Evolutionary conservation across 2,329 filamentous ascomycete species (phyloP), one percentile per base, ranked within the genome.

Genomic region (Penicillium carneum): DNA sequence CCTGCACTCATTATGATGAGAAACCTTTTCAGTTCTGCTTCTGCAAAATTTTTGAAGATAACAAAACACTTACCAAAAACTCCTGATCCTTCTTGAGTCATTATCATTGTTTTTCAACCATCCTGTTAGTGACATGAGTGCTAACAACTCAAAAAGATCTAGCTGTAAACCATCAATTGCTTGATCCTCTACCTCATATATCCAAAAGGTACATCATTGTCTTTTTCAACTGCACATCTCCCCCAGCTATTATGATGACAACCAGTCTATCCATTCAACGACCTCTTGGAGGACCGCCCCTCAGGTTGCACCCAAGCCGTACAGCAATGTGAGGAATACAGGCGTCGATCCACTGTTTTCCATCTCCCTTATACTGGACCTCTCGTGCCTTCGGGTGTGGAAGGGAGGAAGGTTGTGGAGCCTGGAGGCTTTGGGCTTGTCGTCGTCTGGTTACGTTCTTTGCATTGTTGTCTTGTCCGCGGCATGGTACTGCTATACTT

Each of bases 251-350:
- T 69, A 84, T 81, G 84, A 86, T 84, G 84, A 84, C 82, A 84
- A 80, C 81, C 76, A 85, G 84, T 85, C 82, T 83, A 86, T 86
- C 84, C 84, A 86, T 86, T 86, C 84, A 84, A 86, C 76, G 83
- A 86, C 78, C 78, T 77, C 73, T 68, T 63, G 56, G 73, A 73
- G 72, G 75, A 76, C 75, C 76, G 70, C 76, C 76, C 72, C 70
- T 77, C 72, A 72, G 66, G 72, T 71, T 61, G 68, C 64, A 69
- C 65, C 54, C 48, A 54, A 42, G 67, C 61, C 62, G 54, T 41
- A 48, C 62, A 64, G 60, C 65, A 63, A 57, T 61, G 51, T 50
- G 53, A 62, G 56, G 46, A 57, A 57, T 64, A 61, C 68, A 70
- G 59, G 16, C 36, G 48, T 56, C 63, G 68, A 73, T 73, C 73